phyloP scores from a whole-genome alignment of 225 moss, liverwort and hornwort genomes.

The Rhytidiadelphus loreus region DNA sequence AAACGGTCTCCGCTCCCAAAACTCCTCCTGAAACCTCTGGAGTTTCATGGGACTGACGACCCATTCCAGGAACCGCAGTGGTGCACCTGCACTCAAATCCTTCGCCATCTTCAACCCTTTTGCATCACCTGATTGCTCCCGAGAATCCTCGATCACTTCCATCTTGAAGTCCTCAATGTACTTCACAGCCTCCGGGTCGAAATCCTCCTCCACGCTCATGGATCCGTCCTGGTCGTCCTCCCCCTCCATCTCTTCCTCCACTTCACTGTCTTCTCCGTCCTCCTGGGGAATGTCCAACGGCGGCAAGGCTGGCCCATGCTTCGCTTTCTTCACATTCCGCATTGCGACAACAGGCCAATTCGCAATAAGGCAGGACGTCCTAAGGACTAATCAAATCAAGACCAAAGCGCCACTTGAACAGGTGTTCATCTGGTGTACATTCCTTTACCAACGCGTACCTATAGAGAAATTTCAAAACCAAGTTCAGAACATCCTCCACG shows the following conservation, averaged over 20 bases:
- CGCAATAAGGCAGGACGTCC: neutral
- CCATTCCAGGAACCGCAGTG: constrained; percentile 73
- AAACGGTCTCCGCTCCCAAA: constrained; percentile 82
- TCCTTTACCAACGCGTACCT: neutral
- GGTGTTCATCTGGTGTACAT: neutral
- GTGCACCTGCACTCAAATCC: constrained; percentile 45
- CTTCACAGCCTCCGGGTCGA: constrained; percentile 56
- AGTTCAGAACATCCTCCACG: neutral
- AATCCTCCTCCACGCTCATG: constrained; percentile 49
- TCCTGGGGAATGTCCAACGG: neutral
- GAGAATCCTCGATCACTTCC: constrained; percentile 51
- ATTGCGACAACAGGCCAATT: neutral
- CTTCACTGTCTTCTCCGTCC: constrained; percentile 13
- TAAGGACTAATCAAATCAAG: neutral
- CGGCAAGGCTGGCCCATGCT: constrained; percentile 14
- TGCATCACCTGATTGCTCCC: constrained; percentile 27
- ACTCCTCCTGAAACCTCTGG: constrained; percentile 52
- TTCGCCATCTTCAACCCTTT: constrained; percentile 53
- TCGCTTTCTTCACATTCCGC: constrained; percentile 46
- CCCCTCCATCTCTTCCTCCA: constrained; percentile 32
- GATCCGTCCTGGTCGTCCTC: constrained; percentile 17
- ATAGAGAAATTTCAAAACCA: neutral
- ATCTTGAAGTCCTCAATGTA: constrained; percentile 57
- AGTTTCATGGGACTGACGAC: constrained; percentile 53
- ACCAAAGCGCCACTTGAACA: neutral